A percentile compares a stretch with the other conserved stretches of the same genome.
phyloP scores from a whole-genome alignment of 331 rosid species.

The Erythrophleum ivorense region DNA sequence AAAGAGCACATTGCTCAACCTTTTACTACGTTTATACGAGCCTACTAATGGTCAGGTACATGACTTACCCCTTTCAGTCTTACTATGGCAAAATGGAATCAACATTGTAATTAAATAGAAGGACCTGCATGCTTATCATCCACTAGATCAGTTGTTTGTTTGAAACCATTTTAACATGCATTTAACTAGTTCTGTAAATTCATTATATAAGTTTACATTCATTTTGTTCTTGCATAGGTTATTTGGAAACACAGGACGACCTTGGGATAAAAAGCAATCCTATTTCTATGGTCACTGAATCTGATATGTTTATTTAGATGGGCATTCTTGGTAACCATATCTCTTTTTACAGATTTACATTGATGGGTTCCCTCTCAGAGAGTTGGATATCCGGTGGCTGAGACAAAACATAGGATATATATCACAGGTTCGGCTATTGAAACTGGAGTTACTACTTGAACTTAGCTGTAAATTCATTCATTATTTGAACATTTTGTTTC shows the following conservation, averaged over 20 bases:
- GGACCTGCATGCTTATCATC: not conserved
- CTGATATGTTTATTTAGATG: conserved; percentile 6
- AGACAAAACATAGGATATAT: conserved; percentile 70
- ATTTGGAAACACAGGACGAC: not conserved
- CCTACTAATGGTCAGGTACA: conserved; percentile 80
- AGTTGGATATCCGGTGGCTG: conserved; percentile 79
- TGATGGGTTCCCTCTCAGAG: conserved; percentile 65
- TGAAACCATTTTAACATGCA: conserved; percentile 9
- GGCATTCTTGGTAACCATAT: not conserved
- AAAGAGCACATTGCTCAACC: conserved; percentile 80
- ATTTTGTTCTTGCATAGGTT: not conserved
- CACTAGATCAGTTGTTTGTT: conserved; percentile 5
- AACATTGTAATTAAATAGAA: not conserved
- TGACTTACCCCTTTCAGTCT: conserved; percentile 15
- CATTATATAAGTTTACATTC: not conserved
- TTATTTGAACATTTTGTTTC: conserved; percentile 38
- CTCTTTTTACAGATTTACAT: conserved; percentile 62
- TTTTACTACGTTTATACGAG: conserved; percentile 78
- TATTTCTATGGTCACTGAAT: not conserved
- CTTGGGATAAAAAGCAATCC: not conserved
- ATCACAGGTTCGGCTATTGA: conserved; percentile 63
- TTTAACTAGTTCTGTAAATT: conserved; percentile 17
- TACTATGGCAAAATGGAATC: conserved; percentile 1
- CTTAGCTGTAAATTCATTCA: conserved; percentile 13
- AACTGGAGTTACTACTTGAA: conserved; percentile 22